These are phyloP conservation scores for Cydonia oblonga DNA, from an alignment of 331 rosid species.

Conservation along the genomic window DNA sequence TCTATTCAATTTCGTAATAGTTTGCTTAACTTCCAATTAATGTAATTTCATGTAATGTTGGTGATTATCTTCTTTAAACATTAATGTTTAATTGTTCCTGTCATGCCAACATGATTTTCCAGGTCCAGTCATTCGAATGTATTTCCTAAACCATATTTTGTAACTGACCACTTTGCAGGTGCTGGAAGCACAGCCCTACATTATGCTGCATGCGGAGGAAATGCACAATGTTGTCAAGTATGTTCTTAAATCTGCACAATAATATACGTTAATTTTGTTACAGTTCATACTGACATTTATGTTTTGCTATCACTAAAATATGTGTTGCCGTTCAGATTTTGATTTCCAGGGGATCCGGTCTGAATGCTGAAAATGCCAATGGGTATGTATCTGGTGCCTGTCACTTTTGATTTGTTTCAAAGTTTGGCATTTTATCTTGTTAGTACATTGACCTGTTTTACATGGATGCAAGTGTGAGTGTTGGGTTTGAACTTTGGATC, in stretches of 20 bases:
- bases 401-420: neutral
- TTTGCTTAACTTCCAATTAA: neutral
- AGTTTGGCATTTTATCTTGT: neutral
- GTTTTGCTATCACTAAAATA: conserved; percentile 10
- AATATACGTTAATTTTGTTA: neutral
- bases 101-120: neutral
- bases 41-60: neutral
- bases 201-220: conserved; percentile 96
- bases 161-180: conserved; percentile 36
- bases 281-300: neutral
- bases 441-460: neutral
- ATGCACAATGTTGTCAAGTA: conserved; percentile 92
- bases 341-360: conserved; percentile 70
- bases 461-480: neutral
- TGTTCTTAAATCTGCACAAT: conserved; percentile 2
- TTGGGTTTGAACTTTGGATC: neutral
- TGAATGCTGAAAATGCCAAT: conserved; percentile 65
- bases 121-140: neutral
- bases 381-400: conserved; percentile 43
- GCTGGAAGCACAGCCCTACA: conserved; percentile 95
- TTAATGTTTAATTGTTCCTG: neutral
- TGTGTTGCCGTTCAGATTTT: conserved; percentile 46
- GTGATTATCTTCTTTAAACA: neutral
- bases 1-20: neutral
- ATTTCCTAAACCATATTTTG: neutral